A percentile compares a stretch with the other conserved stretches of the same genome.
Conservation (phyloP, 2,329 filamentous ascomycete species). For the Ascochyta koolunga region DNA sequence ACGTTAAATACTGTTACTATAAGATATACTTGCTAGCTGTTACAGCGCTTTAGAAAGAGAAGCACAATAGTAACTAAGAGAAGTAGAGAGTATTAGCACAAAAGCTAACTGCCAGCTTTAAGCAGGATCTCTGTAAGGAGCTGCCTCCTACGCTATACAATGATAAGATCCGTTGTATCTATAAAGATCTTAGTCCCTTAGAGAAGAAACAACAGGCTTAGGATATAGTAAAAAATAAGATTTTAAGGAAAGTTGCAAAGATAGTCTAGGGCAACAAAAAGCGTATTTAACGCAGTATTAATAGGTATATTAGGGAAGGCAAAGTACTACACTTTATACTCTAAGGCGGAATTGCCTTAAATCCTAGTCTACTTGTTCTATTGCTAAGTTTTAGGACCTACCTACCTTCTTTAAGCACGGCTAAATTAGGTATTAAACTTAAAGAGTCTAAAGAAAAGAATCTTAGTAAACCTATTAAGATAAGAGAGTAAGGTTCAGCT, state of each 20-base stretch:
- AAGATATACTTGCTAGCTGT: not conserved
- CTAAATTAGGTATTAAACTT: not conserved
- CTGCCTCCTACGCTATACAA: not conserved
- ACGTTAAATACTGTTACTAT: slow-evolving; percentile 5
- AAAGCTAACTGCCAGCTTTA: not conserved
- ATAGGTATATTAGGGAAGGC: not conserved
- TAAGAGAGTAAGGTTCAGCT: no score
- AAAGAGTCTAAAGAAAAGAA: not conserved
- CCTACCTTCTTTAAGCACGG: not conserved
- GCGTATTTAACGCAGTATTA: not conserved
- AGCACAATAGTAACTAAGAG: not conserved
- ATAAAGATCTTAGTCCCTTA: not conserved
- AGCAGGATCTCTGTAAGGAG: not conserved
- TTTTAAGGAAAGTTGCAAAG: not conserved
- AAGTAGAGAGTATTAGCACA: not conserved
- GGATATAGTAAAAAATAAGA: not conserved
- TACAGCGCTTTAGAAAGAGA: not conserved
- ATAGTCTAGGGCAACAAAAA: not conserved
- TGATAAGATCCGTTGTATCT: not conserved
- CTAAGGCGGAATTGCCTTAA: not conserved
- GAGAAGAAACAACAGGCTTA: not conserved
- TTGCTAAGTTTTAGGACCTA: not conserved
- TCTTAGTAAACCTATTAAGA: no score
- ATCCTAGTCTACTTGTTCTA: not conserved
- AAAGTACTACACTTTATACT: not conserved